Base-by-base conservation (phyloP, 106 monocot genomes). In the Allium fistulosum region DNA sequence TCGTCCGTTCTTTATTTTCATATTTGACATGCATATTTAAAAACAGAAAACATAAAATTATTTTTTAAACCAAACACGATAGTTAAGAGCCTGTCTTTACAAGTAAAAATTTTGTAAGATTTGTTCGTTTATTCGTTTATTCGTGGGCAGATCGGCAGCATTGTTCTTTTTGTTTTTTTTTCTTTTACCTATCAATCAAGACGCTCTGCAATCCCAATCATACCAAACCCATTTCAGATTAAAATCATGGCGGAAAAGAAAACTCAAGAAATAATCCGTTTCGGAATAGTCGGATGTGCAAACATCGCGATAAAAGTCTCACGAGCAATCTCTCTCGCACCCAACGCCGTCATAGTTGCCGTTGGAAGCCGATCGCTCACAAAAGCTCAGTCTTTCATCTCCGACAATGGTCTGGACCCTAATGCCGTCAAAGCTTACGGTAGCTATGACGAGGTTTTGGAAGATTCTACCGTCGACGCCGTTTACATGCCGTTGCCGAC, bases 231-330 rank as follows among this genome's bases (percentile, higher is more conserved):
- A 37, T 4, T 37, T 37, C 37, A 37, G 2, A 37, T 37, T 37
- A 5, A 4, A 37, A 4, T 37, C 37, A 37, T 37, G 37, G 37
- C 37, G 37, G 37, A 37, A 37, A 37, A 1, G 5, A 37, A 37
- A 37, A 37, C 37, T 37, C 37, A 37, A 37, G 37, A 37, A 37
- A 37, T 37, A 37, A 78, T 88, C 62, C 60, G 80, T 10, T 88
- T 92, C 74, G 92, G 88, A 18, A 88, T 92, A 46, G 46, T 88
- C 52, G 88, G 92, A 4, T 88, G 92, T 64, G 92, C 92, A 46
- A 57, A 52, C 7, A 92, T 92, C 17, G 82, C 88, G 26, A 71
- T 75, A 26, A 92, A 92, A 75, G n/a, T 88, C 47, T 71, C 63
- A 49, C 78, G 88, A 7, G 87, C 92, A 12, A 83, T 92, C 69